Percentiles rank a stretch among this genome's conserved stretches.
phyloP scores from a whole-genome alignment of 1,284 basidiomycete species.

The Tilletia setariae region DNA sequence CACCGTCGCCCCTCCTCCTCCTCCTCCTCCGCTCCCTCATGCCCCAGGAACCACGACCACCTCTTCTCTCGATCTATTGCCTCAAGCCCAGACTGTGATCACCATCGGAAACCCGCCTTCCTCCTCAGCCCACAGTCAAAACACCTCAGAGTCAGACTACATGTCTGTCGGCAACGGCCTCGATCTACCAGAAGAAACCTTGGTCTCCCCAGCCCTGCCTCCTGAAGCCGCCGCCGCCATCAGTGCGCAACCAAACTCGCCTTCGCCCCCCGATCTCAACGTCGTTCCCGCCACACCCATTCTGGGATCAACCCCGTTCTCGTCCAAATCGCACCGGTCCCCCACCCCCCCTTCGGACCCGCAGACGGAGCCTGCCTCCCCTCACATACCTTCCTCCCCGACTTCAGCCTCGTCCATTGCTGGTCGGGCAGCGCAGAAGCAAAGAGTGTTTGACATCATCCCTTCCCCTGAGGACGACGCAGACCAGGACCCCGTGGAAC shows the following conservation, averaged over 20 bases:
- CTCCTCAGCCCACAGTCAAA: neutral
- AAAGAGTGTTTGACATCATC: too few relatives aligned
- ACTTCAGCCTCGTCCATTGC: too few relatives aligned
- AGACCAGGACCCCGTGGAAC: slow-evolving; percentile 23
- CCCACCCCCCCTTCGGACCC: neutral
- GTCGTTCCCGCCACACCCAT: neutral
- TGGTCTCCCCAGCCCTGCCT: neutral
- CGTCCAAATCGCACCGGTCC: neutral
- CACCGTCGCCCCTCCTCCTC: too few relatives aligned
- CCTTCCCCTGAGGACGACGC: too few relatives aligned
- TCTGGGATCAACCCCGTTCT: neutral
- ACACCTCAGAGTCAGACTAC: slow-evolving; percentile 7
- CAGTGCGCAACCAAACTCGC: neutral
- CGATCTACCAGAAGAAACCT: neutral
- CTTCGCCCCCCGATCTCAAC: neutral
- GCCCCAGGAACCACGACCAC: neutral
- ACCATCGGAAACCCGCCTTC: neutral
- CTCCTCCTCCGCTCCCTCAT: neutral
- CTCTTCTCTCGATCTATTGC: neutral
- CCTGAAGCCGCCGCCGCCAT: neutral
- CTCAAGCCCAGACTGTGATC: neutral
- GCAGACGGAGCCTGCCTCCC: too few relatives aligned
- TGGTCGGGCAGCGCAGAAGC: too few relatives aligned
- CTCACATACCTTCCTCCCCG: too few relatives aligned
- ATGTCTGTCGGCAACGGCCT: neutral